Percentiles rank a stretch among this genome's conserved stretches.
These are phyloP conservation scores for Penicillium simplicissimum DNA, from an alignment of 495 filamentous ascomycete species.

Conservation along the genomic window DNA sequence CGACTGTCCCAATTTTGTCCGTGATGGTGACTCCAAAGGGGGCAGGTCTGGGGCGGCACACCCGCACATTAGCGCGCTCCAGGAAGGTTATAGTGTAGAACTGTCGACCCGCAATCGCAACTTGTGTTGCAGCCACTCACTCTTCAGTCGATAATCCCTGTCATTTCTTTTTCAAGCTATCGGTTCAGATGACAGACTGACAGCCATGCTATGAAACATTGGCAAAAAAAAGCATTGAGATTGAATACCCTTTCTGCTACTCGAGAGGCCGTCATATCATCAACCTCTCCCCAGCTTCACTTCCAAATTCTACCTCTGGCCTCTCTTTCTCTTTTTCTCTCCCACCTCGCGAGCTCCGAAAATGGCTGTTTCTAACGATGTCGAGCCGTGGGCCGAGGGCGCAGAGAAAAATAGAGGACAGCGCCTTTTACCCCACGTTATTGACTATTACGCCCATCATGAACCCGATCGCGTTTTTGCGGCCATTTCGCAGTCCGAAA, in stretches of 20 bases:
- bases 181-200: background rate
- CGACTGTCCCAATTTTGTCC: background rate
- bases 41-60: slow-evolving; percentile 10
- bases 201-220: slow-evolving; percentile 2
- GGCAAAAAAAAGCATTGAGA: background rate
- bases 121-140: slow-evolving; percentile 11
- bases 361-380: slow-evolving; percentile 11
- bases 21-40: slow-evolving; percentile 1
- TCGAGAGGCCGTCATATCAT: background rate
- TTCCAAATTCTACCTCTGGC: background rate
- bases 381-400: slow-evolving; percentile 16
- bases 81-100: slow-evolving; percentile 17
- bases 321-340: background rate
- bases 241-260: background rate
- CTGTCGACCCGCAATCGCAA: slow-evolving; percentile 14
- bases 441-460: slow-evolving; percentile 22
- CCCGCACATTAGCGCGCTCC: slow-evolving; percentile 18
- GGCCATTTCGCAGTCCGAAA: slow-evolving; percentile 16
- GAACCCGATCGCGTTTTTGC: slow-evolving; percentile 29
- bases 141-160: slow-evolving; percentile 12
- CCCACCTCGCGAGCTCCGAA: background rate
- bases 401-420: slow-evolving; percentile 18
- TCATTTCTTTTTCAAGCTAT: slow-evolving; percentile 1
- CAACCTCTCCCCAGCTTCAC: background rate
- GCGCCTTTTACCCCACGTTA: slow-evolving; percentile 19